These are phyloP conservation scores for Colletotrichum paranaense DNA, from an alignment of 2,329 filamentous ascomycete species.

Conservation along the genomic window DNA sequence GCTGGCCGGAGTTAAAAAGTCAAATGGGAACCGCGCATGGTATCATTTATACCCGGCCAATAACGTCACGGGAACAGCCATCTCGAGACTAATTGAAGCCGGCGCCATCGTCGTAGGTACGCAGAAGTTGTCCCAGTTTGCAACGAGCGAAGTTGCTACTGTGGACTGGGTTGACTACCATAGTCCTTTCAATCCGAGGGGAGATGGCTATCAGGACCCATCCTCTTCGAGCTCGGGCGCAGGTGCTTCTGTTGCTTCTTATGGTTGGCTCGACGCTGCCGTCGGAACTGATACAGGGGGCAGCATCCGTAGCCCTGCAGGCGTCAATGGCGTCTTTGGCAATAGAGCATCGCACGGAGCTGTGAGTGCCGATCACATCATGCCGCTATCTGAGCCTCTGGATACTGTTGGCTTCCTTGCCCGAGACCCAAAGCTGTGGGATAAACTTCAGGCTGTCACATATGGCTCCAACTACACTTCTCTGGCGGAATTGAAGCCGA, in stretches of 20 bases:
- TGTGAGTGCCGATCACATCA: too few species aligned
- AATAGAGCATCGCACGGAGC: constrained; percentile 46
- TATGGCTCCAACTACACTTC: too few species aligned
- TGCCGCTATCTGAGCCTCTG: too few species aligned
- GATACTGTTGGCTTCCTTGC: too few species aligned
- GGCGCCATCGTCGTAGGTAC: constrained; percentile 65
- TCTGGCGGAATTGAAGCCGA: too few species aligned
- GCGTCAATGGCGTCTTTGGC: constrained; percentile 54
- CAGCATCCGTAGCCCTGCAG: constrained; percentile 56
- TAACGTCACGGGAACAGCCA: constrained; percentile 58
- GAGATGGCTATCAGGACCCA: constrained; percentile 59
- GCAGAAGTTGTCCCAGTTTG: constrained; percentile 60
- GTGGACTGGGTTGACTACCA: constrained; percentile 59
- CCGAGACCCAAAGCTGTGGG: too few species aligned
- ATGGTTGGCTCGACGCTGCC: constrained; percentile 40
- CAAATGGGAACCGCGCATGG: constrained; percentile 69
- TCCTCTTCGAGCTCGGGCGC: constrained; percentile 57
- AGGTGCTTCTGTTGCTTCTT: constrained; percentile 36
- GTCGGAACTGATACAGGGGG: constrained; percentile 46
- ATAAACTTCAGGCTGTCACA: too few species aligned
- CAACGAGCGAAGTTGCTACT: constrained; percentile 55
- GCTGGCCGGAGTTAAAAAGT: constrained; percentile 63
- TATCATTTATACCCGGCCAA: constrained; percentile 63
- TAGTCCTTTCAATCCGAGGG: constrained; percentile 56
- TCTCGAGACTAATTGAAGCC: constrained; percentile 69